Evolutionary conservation across 352 stramenopile genomes (phyloP).

Genomic region (Phytophthora tentaculata): DNA sequence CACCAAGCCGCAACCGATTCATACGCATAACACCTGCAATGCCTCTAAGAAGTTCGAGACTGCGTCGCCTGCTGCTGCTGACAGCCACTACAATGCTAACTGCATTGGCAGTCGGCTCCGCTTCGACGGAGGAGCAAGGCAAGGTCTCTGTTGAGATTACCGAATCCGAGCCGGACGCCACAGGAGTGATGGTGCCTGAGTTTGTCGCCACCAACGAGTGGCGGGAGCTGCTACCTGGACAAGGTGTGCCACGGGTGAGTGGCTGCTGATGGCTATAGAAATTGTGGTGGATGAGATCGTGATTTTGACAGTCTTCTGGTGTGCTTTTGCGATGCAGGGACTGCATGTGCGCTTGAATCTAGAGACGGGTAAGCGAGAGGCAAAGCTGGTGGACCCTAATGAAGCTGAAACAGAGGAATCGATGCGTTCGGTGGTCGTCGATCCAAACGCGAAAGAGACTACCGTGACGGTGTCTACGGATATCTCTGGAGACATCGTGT

Average conservation of each 20-base stretch:
- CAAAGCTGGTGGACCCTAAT: conserved; percentile 75
- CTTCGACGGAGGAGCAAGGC: conserved; percentile 9
- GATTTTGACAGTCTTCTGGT: conserved; percentile 11
- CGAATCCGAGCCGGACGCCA: conserved; percentile 10
- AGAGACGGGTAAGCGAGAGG: conserved; percentile 81
- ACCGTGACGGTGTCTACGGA: conserved; percentile 68
- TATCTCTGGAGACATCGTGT: conserved; percentile 54
- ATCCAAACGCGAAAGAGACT: conserved; percentile 37
- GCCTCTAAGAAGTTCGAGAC: conserved; percentile 14
- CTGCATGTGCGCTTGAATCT: conserved; percentile 86
- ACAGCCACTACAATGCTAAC: conserved; percentile 12
- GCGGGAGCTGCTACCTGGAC: conserved; percentile 69
- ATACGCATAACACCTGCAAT: conserved; percentile 9
- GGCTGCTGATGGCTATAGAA: background rate
- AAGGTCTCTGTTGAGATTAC: conserved; percentile 18
- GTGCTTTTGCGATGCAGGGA: conserved; percentile 48
- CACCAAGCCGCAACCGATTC: no score
- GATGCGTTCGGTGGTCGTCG: conserved; percentile 45
- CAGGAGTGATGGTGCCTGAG: conserved; percentile 33
- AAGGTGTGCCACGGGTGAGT: conserved; percentile 68
- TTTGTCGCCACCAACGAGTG: conserved; percentile 66
- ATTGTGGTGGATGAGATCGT: background rate
- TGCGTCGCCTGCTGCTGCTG: conserved; percentile 36
- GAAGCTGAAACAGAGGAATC: conserved; percentile 31
- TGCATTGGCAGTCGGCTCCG: conserved; percentile 2